Evolutionary conservation across 164 flowering plant genomes (phyloP), one percentile per base, ranked within the genome.

Genomic region (Vitis rupestris): DNA sequence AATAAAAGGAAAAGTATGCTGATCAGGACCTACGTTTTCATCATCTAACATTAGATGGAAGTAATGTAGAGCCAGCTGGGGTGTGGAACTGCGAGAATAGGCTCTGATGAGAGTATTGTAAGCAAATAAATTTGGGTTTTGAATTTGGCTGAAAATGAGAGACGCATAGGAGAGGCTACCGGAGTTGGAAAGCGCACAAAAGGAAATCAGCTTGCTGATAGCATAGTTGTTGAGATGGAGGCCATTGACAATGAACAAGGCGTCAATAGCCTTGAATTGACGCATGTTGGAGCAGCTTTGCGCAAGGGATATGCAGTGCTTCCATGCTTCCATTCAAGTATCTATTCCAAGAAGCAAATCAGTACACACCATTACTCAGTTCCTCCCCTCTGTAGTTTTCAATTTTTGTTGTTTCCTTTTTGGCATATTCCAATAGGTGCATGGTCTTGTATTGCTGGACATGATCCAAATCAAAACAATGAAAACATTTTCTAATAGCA

Each of bases 41-140:
- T 54, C 49, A 1, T 60, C 52, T 31, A 81, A 60, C 82, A 85
- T 78, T 64, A 74, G 77, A 14, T 55, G 63, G 70, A 81, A 83
- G 70, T 63, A 75, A 10, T 56, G 65, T 7, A 85, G 67, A 17
- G 85, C 64, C 48, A 50, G 8, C 1, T 56, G 69, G 51, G 86
- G 82, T 7, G 67, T 67, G 8, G 81, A 37, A 50, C 75, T 70
- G n/a, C 69, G 59, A 30, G 87, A 71, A 64, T 77, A 68, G 48
- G 75, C 84, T 71, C 83, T 68, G 37, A 83, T 83, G 67, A 83
- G 80, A 54, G 87, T 79, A 70, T 83, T 82, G 70, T 70, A 83
- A 19, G 77, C 60, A 66, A 76, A 83, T 6, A 79, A 48, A 59
- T 79, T 84, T 59, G 80, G 85, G 27, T 23, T 23, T 23, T 23